Percentiles rank a stretch among this genome's conserved stretches.
Evolutionary conservation across 345 rosid genomes (phyloP).

Genomic region (Pugionium cornutum): DNA sequence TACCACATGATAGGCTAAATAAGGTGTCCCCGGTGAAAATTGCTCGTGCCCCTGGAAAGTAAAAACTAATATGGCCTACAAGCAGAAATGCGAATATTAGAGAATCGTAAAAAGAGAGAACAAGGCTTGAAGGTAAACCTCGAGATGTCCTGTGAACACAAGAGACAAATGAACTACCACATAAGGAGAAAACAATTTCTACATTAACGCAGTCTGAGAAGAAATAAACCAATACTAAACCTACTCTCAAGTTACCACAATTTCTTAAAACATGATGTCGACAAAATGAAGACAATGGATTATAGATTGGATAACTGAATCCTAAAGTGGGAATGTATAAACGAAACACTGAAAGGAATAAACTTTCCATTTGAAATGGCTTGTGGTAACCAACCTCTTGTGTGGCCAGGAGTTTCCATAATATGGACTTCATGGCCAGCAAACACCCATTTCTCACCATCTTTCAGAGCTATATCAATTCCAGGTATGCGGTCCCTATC

Average conservation of each 20-base stretch:
- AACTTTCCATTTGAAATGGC: neutral
- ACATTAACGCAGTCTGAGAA: neutral
- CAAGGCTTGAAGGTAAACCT: neutral
- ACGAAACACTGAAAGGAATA: neutral
- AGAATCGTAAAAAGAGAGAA: neutral
- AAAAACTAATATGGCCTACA: constrained; percentile 87
- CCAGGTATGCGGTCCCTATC: constrained; percentile 85
- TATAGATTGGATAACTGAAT: neutral
- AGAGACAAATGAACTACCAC: neutral
- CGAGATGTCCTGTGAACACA: too few species aligned
- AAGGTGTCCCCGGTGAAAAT: constrained; percentile 84
- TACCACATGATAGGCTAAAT: constrained; percentile 93
- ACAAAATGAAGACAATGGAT: neutral
- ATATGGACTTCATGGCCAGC: constrained; percentile 83
- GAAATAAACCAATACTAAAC: neutral
- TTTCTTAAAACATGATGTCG: neutral
- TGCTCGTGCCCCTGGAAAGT: constrained; percentile 76
- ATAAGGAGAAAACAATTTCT: neutral
- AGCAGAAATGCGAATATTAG: neutral
- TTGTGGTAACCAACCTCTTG: constrained; percentile 51
- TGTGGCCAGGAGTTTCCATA: constrained; percentile 90
- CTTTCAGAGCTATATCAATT: constrained; percentile 71
- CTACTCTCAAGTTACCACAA: neutral
- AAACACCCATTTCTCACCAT: constrained; percentile 92
- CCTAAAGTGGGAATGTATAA: neutral